A percentile compares a stretch with the other conserved stretches of the same genome.
These are phyloP conservation scores for Musa beccarii DNA, from an alignment of 176 grass and related monocot genomes.

Conservation along the genomic window DNA sequence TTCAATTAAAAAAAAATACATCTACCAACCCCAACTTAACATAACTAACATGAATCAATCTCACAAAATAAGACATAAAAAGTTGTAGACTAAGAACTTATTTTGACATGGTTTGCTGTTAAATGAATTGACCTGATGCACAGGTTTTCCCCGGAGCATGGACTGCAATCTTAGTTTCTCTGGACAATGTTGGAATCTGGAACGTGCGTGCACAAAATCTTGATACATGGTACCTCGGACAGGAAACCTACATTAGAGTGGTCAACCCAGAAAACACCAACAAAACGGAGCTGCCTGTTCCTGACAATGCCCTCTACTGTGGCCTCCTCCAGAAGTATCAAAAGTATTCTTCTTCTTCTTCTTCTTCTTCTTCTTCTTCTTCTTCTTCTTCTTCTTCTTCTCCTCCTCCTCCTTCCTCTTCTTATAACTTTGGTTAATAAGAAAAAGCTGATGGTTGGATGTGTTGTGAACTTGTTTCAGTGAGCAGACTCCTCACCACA, in stretches of 20 bases:
- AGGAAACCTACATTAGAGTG: conserved; percentile 67
- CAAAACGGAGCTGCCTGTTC: conserved; percentile 67
- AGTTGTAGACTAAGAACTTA: too few species aligned
- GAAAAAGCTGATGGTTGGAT: too few species aligned
- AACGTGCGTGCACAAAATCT: conserved; percentile 75
- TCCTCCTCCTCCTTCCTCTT: not conserved
- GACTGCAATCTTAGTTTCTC: conserved; percentile 70
- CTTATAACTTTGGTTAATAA: too few species aligned
- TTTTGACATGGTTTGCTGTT: too few species aligned
- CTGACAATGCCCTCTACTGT: conserved; percentile 71
- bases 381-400: not conserved
- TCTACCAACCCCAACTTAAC: too few species aligned
- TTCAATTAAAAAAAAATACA: too few species aligned
- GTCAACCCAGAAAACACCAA: conserved; percentile 69
- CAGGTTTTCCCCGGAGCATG: conserved; percentile 75
- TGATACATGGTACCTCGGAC: conserved; percentile 82
- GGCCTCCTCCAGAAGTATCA: conserved; percentile 84
- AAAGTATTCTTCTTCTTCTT: conserved; percentile 39
- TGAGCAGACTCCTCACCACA: conserved; percentile 81
- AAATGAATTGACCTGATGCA: not conserved
- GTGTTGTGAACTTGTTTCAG: conserved; percentile 23
- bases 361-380: not conserved
- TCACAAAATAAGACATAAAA: too few species aligned
- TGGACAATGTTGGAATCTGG: conserved; percentile 95
- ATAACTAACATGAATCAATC: too few species aligned